Percentiles rank a stretch among this genome's conserved stretches.
These are phyloP conservation scores for Phaffomyces opuntiae DNA, from an alignment of 805 yeast species.

Conservation along the genomic window DNA sequence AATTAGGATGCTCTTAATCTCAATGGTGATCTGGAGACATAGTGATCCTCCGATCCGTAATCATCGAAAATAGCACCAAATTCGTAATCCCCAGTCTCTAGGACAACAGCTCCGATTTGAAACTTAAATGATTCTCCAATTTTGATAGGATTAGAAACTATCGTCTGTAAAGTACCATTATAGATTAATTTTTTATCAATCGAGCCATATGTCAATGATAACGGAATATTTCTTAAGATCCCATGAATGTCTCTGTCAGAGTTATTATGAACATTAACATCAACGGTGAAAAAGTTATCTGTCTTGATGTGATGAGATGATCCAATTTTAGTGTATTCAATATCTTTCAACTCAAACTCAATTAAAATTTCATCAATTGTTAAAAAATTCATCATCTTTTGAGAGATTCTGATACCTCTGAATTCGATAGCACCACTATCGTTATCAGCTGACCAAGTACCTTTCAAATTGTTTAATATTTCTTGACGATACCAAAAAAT, in stretches of 20 bases:
- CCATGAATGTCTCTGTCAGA: conserved; percentile 39
- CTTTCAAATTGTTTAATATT: conserved; percentile 50
- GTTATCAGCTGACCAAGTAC: conserved; percentile 51
- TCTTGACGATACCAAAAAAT: conserved; percentile 78
- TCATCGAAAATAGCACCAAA: conserved; percentile 65
- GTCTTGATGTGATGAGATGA: conserved; percentile 28
- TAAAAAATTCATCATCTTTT: conserved; percentile 51
- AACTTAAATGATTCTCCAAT: conserved; percentile 37
- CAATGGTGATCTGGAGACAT: conserved; percentile 32
- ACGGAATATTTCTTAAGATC: conserved; percentile 52
- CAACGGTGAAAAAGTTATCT: conserved; percentile 47
- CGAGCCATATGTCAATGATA: conserved; percentile 26
- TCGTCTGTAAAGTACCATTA: conserved; percentile 67
- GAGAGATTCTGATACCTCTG: conserved; percentile 55
- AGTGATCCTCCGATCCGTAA: conserved; percentile 28
- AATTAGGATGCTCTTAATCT: conserved; percentile 21
- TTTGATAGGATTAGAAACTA: conserved; percentile 33
- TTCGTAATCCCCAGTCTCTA: conserved; percentile 77
- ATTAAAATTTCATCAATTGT: conserved; percentile 42
- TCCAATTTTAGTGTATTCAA: conserved; percentile 20
- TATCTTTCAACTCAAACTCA: conserved; percentile 22
- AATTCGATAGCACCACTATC: conserved; percentile 55
- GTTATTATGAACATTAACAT: conserved; percentile 44
- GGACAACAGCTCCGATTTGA: conserved; percentile 51
- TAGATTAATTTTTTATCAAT: conserved; percentile 54